Evolutionary conservation across 371 early-diverging fungal genomes (phyloP).

Genomic region (Lichtheimia hyalospora): DNA sequence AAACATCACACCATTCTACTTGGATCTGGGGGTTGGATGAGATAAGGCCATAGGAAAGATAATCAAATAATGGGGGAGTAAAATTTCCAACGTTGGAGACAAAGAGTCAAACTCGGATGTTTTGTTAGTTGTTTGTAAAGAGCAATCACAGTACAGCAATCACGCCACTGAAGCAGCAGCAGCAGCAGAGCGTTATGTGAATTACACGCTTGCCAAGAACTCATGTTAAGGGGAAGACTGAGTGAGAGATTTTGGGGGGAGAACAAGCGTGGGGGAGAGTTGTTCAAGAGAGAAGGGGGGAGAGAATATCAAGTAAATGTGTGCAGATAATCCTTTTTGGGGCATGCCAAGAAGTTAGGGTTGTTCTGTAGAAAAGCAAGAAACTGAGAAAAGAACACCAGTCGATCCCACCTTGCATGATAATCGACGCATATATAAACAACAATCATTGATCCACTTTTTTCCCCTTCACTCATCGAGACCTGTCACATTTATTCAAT

Average conservation of each 20-base stretch:
- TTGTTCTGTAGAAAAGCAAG: background rate
- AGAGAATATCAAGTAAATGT: background rate
- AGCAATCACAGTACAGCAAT: background rate
- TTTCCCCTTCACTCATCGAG: background rate
- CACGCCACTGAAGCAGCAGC: background rate
- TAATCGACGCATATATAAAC: background rate
- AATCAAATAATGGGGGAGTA: no score
- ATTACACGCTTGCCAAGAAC: background rate
- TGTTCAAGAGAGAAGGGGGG: background rate
- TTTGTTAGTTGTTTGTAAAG: no score
- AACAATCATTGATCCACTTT: background rate
- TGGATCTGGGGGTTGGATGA: no score
- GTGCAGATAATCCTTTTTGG: background rate
- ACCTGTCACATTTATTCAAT: background rate
- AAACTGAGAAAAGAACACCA: background rate
- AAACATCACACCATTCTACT: no score
- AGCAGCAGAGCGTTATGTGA: background rate
- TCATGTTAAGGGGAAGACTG: conserved; percentile 1
- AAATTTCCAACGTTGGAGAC: no score
- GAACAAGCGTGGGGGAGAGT: background rate
- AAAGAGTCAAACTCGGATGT: no score
- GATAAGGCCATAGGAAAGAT: no score
- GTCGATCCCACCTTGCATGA: background rate
- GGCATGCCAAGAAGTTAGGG: conserved; percentile 10
- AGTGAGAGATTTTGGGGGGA: no score